These are phyloP conservation scores for Puya raimondii DNA, from an alignment of 176 grass and related monocot species.

Conservation along the genomic window DNA sequence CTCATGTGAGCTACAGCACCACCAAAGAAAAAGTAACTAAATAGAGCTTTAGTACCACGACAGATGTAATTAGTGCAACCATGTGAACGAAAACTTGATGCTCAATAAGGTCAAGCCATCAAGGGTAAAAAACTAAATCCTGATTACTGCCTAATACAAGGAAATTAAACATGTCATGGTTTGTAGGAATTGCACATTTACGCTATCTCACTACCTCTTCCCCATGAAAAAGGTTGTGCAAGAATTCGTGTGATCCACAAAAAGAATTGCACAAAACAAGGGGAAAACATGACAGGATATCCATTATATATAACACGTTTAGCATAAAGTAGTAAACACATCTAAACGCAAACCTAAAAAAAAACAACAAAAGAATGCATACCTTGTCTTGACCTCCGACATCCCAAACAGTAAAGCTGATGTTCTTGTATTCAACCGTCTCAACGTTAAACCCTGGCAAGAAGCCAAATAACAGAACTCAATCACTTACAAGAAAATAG, in stretches of 20 bases:
- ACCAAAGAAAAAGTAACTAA: not conserved
- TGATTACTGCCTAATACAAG: not conserved
- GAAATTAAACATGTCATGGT: not conserved
- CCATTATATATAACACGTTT: too few relatives aligned
- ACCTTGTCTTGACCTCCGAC: slow-evolving; percentile 16
- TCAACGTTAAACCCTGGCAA: slow-evolving; percentile 10
- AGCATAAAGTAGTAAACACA: too few relatives aligned
- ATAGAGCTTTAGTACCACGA: not conserved
- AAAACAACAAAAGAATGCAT: not conserved
- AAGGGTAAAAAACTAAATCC: not conserved
- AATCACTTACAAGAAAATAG: not conserved
- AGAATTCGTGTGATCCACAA: too few relatives aligned
- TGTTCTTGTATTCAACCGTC: slow-evolving; percentile 15
- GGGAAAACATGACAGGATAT: too few relatives aligned
- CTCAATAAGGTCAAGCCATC: not conserved
- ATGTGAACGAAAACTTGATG: not conserved
- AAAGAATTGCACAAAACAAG: too few relatives aligned
- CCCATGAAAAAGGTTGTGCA: too few relatives aligned
- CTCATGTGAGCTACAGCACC: too few relatives aligned
- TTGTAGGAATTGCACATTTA: not conserved
- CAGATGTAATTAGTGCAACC: not conserved
- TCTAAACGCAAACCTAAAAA: not conserved
- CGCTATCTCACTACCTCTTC: too few relatives aligned
- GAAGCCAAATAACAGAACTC: not conserved
- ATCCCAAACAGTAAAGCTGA: slow-evolving; percentile 19